phyloP scores from a whole-genome alignment of 2,329 filamentous ascomycete species.

The Chaetomium strumarium region DNA sequence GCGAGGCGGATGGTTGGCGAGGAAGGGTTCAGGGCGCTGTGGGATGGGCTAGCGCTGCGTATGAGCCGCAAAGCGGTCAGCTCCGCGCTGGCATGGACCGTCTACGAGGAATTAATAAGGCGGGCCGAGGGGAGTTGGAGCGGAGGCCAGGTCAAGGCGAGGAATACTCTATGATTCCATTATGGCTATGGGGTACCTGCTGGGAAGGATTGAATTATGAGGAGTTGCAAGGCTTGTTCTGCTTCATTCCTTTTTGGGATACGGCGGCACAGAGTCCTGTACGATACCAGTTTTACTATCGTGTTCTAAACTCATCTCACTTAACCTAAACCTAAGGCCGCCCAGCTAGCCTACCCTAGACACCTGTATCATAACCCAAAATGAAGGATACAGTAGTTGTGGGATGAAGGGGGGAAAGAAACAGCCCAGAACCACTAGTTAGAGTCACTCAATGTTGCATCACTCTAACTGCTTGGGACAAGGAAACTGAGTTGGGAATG shows the following conservation, averaged over 20 bases:
- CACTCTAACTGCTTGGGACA: neutral
- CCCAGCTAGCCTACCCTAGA: no score
- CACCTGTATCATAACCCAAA: no score
- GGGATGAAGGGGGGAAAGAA: neutral
- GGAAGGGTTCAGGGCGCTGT: constrained; percentile 74
- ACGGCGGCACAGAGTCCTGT: no score
- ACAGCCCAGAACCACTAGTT: neutral
- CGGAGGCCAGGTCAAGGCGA: constrained; percentile 17
- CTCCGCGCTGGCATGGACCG: constrained; percentile 92
- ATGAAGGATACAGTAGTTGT: neutral
- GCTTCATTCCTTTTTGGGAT: no score
- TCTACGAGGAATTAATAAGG: constrained; percentile 89
- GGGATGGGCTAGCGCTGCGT: constrained; percentile 77
- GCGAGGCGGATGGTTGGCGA: constrained; percentile 71
- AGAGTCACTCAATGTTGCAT: neutral
- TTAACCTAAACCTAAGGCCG: no score
- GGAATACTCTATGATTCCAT: neutral
- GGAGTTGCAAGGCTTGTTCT: neutral
- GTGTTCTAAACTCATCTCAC: no score
- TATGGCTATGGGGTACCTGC: neutral
- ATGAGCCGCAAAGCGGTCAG: constrained; percentile 90
- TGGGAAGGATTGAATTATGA: neutral
- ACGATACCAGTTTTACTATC: no score
- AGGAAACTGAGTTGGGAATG: constrained; percentile 4
- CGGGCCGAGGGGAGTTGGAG: constrained; percentile 44